Conservation (phyloP, 805 yeast genomes). For the Candida bentonensis region DNA sequence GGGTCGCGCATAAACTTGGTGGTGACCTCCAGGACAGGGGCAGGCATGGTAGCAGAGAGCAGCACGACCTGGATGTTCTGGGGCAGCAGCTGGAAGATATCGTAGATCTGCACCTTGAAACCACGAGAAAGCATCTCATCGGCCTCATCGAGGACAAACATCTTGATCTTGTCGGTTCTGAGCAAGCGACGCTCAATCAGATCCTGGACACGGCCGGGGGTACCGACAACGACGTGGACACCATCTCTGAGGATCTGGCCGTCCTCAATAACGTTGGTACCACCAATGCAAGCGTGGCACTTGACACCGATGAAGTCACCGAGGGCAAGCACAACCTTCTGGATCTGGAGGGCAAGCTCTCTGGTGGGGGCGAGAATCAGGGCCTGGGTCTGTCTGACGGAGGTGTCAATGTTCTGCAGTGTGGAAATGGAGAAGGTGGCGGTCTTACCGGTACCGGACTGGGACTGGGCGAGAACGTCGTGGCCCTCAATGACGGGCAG, state of each 20-base stretch:
- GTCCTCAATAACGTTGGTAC: conserved; percentile 73
- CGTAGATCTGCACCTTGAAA: conserved; percentile 90
- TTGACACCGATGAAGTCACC: conserved; percentile 81
- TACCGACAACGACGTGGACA: conserved; percentile 87
- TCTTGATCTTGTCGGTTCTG: conserved; percentile 61
- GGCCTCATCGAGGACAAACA: conserved; percentile 91
- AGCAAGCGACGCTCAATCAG: conserved; percentile 75
- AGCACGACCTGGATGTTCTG: conserved; percentile 82
- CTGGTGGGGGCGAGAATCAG: conserved; percentile 89
- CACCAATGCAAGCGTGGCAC: conserved; percentile 90
- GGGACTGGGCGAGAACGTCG: conserved; percentile 85
- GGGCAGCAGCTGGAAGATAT: conserved; percentile 75
- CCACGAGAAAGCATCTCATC: conserved; percentile 90
- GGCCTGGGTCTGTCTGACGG: conserved; percentile 69
- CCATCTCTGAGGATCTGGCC: conserved; percentile 54
- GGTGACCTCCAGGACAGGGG: conserved; percentile 84
- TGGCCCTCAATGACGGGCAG: conserved; percentile 87
- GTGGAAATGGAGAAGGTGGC: conserved; percentile 95
- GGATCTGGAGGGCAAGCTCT: conserved; percentile 89
- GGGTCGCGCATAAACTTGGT: conserved; percentile 88
- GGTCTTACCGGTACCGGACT: conserved; percentile 98
- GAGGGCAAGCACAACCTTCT: conserved; percentile 69
- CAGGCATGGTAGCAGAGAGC: conserved; percentile 87
- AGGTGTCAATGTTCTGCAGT: conserved; percentile 71
- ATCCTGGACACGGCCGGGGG: conserved; percentile 92